A percentile compares a stretch with the other conserved stretches of the same genome.
These are phyloP conservation scores for Chamaenerion angustifolium DNA, from an alignment of 345 rosid genomes.

Conservation along the genomic window DNA sequence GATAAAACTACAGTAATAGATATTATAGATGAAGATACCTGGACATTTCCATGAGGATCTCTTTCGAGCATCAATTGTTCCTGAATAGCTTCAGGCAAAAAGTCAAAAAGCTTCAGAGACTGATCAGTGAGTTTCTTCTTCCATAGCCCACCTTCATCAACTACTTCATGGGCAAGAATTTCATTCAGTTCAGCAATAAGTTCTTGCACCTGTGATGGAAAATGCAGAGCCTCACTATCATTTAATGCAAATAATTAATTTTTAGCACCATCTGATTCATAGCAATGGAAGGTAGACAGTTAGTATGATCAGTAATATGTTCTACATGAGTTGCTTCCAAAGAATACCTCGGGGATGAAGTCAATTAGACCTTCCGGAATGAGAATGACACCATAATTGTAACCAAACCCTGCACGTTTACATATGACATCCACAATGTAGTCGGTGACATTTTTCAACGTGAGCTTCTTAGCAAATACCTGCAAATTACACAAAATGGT, in stretches of 20 bases:
- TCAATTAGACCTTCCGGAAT: slow-evolving; percentile 98
- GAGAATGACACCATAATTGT: slow-evolving; percentile 86
- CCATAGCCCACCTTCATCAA: slow-evolving; percentile 72
- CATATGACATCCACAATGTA: slow-evolving; percentile 71
- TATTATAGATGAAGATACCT: slow-evolving; percentile 26
- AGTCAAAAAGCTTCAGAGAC: slow-evolving; percentile 62
- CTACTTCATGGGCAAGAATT: slow-evolving; percentile 65
- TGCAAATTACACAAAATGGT: slow-evolving; percentile 12
- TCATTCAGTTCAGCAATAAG: slow-evolving; percentile 87
- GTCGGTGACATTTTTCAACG: slow-evolving; percentile 78
- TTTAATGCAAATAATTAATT: background rate
- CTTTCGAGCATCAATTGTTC: slow-evolving; percentile 95
- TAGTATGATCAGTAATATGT: background rate
- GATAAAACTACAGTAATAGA: background rate
- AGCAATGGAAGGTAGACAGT: background rate
- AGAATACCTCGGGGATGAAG: slow-evolving; percentile 85
- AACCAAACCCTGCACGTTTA: slow-evolving; percentile 57
- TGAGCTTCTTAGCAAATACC: slow-evolving; percentile 73
- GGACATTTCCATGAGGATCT: slow-evolving; percentile 99
- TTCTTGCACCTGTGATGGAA: slow-evolving; percentile 53
- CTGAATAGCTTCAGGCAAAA: slow-evolving; percentile 74
- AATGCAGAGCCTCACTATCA: background rate
- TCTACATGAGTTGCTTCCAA: background rate
- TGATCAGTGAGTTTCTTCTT: slow-evolving; percentile 59
- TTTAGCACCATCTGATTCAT: too few species aligned